Base-by-base conservation (phyloP, 208 protist species). In the Tritrichomonas musculus region DNA sequence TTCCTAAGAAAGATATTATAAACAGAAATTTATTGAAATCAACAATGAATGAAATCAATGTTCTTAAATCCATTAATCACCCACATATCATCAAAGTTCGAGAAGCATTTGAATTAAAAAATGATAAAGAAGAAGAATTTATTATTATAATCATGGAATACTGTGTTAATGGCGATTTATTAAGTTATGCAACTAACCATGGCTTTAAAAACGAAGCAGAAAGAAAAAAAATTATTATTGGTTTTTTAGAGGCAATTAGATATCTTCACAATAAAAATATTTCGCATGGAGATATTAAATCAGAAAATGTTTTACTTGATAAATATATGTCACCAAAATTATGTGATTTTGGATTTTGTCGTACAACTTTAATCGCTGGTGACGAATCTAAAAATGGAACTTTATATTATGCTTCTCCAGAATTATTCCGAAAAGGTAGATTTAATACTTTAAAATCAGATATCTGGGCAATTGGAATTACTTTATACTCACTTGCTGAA, bases 121-220 rank as follows among this genome's bases (percentile, higher is more conserved):
- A n/a, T n/a, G n/a, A 82, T 82, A 8, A 53, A n/a, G n/a, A n/a
- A n/a, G n/a, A n/a, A n/a, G n/a, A n/a, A n/a, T n/a, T n/a, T n/a
- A n/a, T n/a, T 1, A 82, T 82, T n/a, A 53, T 53, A n/a, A n/a
- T 82, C 0, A 82, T 82, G 73, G 73, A 82, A 53, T 82, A 82
- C 41, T 82, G 73, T 30, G 20, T 30, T 20, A 25, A 82, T 53
- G 73, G 73, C 33, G 73, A 82, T 20, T 30, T 82, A 25, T 82
- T 82, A 20, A 33, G 50, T n/a, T 47, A n/a, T 30, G 50, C 50
- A n/a, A 50, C 41, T n/a, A 41, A 82, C 41, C 33, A 82, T n/a
- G n/a, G n/a, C n/a, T n/a, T n/a, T n/a, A n/a, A n/a, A n/a, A n/a
- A n/a, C n/a, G n/a, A n/a, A n/a, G n/a, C n/a, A n/a, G n/a, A n/a